Evolutionary conservation across 176 grass and related monocot genomes (phyloP).

Genomic region (Carex parvula): DNA sequence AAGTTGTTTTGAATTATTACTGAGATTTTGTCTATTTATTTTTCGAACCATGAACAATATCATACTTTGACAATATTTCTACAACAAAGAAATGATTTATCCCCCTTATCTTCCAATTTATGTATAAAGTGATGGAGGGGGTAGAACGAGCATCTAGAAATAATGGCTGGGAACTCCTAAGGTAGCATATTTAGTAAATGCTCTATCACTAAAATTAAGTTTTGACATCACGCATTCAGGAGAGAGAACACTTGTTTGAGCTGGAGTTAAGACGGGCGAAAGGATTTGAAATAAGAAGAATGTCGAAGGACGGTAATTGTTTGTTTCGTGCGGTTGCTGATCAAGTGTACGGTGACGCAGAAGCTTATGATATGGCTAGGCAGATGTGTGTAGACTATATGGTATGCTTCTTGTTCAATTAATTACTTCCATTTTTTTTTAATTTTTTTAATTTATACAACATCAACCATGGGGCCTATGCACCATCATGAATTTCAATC

Average conservation of each 20-base stretch:
- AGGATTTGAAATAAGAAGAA: slow-evolving; percentile 90
- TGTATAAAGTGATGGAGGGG: background rate
- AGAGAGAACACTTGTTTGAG: slow-evolving; percentile 83
- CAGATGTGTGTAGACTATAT: slow-evolving; percentile 99
- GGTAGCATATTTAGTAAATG: background rate
- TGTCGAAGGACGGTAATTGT: slow-evolving; percentile 90
- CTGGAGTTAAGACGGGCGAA: slow-evolving; percentile 78
- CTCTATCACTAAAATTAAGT: background rate
- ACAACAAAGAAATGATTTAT: background rate
- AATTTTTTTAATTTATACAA: background rate
- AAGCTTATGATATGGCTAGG: slow-evolving; percentile 90
- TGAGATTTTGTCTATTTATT: slow-evolving; percentile 20
- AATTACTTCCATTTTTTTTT: background rate
- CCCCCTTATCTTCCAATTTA: background rate
- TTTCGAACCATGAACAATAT: background rate
- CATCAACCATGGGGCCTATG: background rate
- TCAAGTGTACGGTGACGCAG: slow-evolving; percentile 97
- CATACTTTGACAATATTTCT: background rate
- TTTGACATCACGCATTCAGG: slow-evolving; percentile 33
- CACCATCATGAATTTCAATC: background rate
- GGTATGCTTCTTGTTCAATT: slow-evolving; percentile 35
- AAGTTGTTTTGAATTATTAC: slow-evolving; percentile 41
- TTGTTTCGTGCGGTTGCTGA: slow-evolving; percentile 96
- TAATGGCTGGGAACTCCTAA: background rate
- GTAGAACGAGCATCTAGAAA: slow-evolving; percentile 3